Conservation (phyloP, 2,329 filamentous ascomycete species). For the Fusarium liriodendri region DNA sequence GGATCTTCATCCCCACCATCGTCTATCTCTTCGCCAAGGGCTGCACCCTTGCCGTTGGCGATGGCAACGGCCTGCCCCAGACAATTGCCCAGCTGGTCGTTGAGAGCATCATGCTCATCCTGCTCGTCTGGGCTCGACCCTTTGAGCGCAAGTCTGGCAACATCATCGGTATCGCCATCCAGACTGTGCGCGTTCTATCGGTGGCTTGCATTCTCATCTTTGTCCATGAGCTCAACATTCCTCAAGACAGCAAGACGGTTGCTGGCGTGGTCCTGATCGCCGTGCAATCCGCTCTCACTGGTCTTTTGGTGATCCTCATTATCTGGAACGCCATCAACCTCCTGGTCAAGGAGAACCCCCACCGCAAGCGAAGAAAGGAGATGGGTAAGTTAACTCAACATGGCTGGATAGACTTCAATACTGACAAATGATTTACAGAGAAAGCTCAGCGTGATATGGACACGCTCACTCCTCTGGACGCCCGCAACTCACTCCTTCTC, state of each 20-base stretch:
- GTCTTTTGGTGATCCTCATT: conserved; percentile 86
- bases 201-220: conserved; percentile 92
- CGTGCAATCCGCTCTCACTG: conserved; percentile 88
- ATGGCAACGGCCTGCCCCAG: conserved; percentile 87
- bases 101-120: conserved; percentile 80
- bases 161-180: conserved; percentile 93
- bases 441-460: conserved; percentile 82
- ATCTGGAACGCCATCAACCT: conserved; percentile 87
- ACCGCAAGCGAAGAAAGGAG: conserved; percentile 88
- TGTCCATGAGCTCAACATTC: conserved; percentile 90
- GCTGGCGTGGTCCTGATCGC: conserved; percentile 93
- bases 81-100: conserved; percentile 83
- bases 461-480: conserved; percentile 86
- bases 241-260: conserved; percentile 92
- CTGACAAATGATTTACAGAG: conserved; percentile 63
- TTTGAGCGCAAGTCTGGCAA: conserved; percentile 89
- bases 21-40: conserved; percentile 93
- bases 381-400: conserved; percentile 71
- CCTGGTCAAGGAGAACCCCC: conserved; percentile 88
- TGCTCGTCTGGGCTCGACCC: conserved; percentile 87
- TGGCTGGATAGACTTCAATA: conserved; percentile 3
- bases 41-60: conserved; percentile 83
- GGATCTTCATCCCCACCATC: conserved; percentile 92
- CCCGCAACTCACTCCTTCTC: conserved; percentile 86
- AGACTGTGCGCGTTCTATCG: conserved; percentile 88